Evolutionary conservation across 306 rosid species (phyloP).

Genomic region (Ormosia semicastrata): DNA sequence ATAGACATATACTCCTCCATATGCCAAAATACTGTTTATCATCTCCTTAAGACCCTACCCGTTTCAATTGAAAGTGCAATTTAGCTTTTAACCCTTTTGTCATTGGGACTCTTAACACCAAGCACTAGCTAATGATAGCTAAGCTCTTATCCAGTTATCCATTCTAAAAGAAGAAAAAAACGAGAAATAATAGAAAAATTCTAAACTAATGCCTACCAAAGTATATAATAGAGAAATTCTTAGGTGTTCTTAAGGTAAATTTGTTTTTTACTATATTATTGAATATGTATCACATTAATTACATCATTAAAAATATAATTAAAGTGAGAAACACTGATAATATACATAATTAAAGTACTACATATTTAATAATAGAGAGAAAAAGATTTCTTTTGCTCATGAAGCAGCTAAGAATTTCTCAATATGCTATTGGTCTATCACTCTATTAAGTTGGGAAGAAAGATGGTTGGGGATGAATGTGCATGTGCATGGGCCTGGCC

Average conservation of each 20-base stretch:
- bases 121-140: constrained; percentile 6
- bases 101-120: constrained; percentile 26
- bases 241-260: no score
- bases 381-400: background rate
- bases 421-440: background rate
- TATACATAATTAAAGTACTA: no score
- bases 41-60: constrained; percentile 37
- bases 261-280: no score
- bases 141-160: constrained; percentile 34
- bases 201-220: background rate
- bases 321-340: no score
- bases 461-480: constrained; percentile 22
- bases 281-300: background rate
- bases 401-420: background rate
- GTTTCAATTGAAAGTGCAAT: constrained; percentile 23
- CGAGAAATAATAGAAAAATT: background rate
- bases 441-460: constrained; percentile 16
- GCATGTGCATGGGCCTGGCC: constrained; percentile 47
- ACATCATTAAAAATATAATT: no score
- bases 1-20: constrained; percentile 33
- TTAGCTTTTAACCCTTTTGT: constrained; percentile 23
- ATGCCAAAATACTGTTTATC: constrained; percentile 31
- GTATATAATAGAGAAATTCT: background rate
- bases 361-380: no score
- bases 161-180: background rate